Evolutionary conservation across 768 basidiomycete species (phyloP), one percentile per base, ranked within the genome.

Genomic region (Podaxis mareebaensis): DNA sequence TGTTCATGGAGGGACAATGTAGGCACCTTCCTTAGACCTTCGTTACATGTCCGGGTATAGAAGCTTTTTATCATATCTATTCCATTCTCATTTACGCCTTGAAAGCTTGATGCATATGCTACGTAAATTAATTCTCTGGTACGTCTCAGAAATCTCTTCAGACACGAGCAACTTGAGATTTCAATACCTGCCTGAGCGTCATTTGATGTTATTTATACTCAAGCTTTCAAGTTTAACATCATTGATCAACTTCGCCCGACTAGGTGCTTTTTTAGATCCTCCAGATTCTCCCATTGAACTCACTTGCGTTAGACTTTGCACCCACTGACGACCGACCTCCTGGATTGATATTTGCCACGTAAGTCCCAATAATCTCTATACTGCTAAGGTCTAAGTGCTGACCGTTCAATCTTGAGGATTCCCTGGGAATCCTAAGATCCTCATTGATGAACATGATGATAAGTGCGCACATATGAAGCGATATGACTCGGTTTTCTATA

Each of bases 31-130:
- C 46, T 28, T 63, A 63, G 61, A 63, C 61, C 38, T 51, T 46
- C 48, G 40, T 39, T 63, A 56, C 55, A 55, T 52, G 54, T 63
- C 61, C 36, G 61, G 60, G 61, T 63, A 63, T 57, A 63, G 61
- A 63, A 57, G 36, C 46, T 62, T 63, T 53, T 38, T 57, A 63
- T 63, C 61, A 63, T 46, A 56, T 57, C 53, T 49, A 59, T 61
- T 55, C 44, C 17, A 36, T 40, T 20, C 28, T 30, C 44, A 57
- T 49, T 48, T 55, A n/a, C 48, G 36, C 38, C 48, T 30, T 22
- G 17, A 63, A 33, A 51, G 44, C 48, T 63, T 56, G 42, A 26
- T 26, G n/a, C 36, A 33, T 24, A 38, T 13, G 39, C 54, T 30
- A 17, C 17, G 36, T 36, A 36, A 57, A 28, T 46, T 48, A 17